A percentile compares a stretch with the other conserved stretches of the same genome.
phyloP scores from a whole-genome alignment of 2,329 filamentous ascomycete species.

The Fusarium virguliforme region DNA sequence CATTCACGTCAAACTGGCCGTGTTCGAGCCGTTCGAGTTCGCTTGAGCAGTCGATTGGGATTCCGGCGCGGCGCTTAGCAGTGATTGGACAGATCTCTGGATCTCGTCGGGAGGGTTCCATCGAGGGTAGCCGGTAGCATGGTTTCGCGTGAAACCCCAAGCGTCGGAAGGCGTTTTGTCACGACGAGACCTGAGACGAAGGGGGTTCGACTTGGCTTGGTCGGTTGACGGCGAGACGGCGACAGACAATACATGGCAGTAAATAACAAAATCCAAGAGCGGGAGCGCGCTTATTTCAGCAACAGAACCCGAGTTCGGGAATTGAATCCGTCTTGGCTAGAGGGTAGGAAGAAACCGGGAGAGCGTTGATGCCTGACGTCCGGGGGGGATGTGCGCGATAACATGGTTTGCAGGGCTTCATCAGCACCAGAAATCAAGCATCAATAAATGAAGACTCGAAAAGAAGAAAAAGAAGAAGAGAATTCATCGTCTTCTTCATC shows the following conservation, averaged over 20 bases:
- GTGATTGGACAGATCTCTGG: conserved; percentile 44
- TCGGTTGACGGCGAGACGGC: conserved; percentile 31
- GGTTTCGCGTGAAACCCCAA: conserved; percentile 66
- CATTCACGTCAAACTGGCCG: conserved; percentile 48
- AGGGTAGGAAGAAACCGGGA: conserved; percentile 29
- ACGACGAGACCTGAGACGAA: conserved; percentile 48
- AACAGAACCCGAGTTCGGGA: conserved; percentile 9
- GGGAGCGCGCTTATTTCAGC: conserved; percentile 21
- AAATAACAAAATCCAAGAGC: neutral
- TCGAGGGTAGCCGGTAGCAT: conserved; percentile 42
- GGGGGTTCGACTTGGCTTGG: neutral
- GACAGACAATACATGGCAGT: conserved; percentile 5
- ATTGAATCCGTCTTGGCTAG: conserved; percentile 29
- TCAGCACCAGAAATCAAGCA: neutral
- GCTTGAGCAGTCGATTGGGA: conserved; percentile 34
- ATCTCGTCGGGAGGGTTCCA: conserved; percentile 39
- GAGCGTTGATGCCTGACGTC: conserved; percentile 28
- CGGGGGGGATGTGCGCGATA: conserved; percentile 1
- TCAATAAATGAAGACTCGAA: conserved; percentile 14
- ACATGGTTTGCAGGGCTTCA: neutral
- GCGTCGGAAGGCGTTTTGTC: conserved; percentile 58
- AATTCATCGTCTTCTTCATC: conserved; percentile 27
- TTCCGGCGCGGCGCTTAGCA: conserved; percentile 27
- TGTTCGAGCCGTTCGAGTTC: conserved; percentile 51
- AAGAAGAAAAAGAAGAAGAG: conserved; percentile 34